phyloP scores from a whole-genome alignment of 495 filamentous ascomycete genomes.

The Parmelia sp. region DNA sequence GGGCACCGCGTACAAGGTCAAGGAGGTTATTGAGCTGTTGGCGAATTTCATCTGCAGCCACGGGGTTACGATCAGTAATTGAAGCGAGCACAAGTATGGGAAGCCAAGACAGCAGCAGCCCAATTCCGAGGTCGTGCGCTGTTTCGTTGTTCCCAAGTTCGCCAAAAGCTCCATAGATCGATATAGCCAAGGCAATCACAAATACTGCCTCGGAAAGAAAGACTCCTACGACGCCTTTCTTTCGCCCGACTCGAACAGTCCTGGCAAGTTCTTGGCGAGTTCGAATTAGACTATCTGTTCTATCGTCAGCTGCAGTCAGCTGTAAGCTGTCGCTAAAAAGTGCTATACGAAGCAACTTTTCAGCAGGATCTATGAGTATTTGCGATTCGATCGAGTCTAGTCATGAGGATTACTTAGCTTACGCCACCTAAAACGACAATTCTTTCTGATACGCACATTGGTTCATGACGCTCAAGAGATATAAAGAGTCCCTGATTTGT shows the following conservation, averaged over 20 bases:
- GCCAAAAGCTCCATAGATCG: constrained; percentile 39
- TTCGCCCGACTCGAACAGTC: constrained; percentile 26
- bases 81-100: constrained; percentile 40
- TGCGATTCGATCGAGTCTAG: constrained; percentile 19
- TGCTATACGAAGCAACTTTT: constrained; percentile 35
- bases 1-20: constrained; percentile 29
- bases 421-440: neutral
- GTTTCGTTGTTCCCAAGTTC: constrained; percentile 35
- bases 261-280: constrained; percentile 27
- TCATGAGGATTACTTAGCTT: no score
- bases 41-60: constrained; percentile 34
- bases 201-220: constrained; percentile 34
- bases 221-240: constrained; percentile 31
- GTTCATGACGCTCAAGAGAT: constrained; percentile 41
- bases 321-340: constrained; percentile 36
- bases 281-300: constrained; percentile 12
- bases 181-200: constrained; percentile 33
- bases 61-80: constrained; percentile 47
- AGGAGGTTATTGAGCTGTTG: constrained; percentile 35
- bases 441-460: constrained; percentile 28
- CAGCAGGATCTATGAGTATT: constrained; percentile 26
- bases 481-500: constrained; percentile 39
- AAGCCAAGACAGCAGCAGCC: constrained; percentile 43
- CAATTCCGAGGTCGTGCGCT: constrained; percentile 43
- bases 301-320: constrained; percentile 17